Conservation (phyloP, 2,329 filamentous ascomycete species). For the Sodiomyces alkalinus region DNA sequence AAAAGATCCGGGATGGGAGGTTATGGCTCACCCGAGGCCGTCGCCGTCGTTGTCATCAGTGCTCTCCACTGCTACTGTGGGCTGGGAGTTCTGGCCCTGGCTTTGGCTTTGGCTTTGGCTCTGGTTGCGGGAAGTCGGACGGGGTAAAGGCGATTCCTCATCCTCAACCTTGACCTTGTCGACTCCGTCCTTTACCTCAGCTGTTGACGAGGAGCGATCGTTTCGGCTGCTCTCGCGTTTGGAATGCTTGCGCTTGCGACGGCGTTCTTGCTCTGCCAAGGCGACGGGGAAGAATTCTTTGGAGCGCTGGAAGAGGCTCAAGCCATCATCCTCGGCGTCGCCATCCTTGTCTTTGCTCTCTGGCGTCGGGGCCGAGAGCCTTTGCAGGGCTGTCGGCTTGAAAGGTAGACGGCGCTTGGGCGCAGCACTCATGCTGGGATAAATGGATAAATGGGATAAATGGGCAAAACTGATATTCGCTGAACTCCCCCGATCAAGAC, state of each 20-base stretch:
- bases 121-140: slow-evolving; percentile 1
- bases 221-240: slow-evolving; percentile 5
- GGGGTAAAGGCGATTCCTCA: too few relatives aligned
- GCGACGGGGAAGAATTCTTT: slow-evolving; percentile 32
- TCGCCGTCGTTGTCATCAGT: slow-evolving; percentile 8
- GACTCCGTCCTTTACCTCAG: slow-evolving; percentile 10
- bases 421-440: slow-evolving; percentile 4
- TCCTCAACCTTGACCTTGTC: slow-evolving; percentile 5
- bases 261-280: slow-evolving; percentile 21
- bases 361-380: slow-evolving; percentile 13
- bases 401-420: slow-evolving; percentile 29
- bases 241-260: slow-evolving; percentile 7
- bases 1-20: background rate
- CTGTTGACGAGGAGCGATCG: slow-evolving; percentile 1
- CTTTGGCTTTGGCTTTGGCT: background rate
- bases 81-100: background rate
- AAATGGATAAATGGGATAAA: too few relatives aligned
- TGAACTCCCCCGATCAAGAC: too few relatives aligned
- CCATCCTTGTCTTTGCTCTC: slow-evolving; percentile 8
- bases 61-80: slow-evolving; percentile 9
- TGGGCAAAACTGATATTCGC: too few relatives aligned
- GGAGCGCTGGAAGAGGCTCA: slow-evolving; percentile 34
- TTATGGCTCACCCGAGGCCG: background rate
- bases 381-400: slow-evolving; percentile 30
- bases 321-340: slow-evolving; percentile 18